Percentiles rank a stretch among this genome's conserved stretches.
Evolutionary conservation across 495 filamentous ascomycete genomes (phyloP).

Genomic region (Talaromyces adpressus): DNA sequence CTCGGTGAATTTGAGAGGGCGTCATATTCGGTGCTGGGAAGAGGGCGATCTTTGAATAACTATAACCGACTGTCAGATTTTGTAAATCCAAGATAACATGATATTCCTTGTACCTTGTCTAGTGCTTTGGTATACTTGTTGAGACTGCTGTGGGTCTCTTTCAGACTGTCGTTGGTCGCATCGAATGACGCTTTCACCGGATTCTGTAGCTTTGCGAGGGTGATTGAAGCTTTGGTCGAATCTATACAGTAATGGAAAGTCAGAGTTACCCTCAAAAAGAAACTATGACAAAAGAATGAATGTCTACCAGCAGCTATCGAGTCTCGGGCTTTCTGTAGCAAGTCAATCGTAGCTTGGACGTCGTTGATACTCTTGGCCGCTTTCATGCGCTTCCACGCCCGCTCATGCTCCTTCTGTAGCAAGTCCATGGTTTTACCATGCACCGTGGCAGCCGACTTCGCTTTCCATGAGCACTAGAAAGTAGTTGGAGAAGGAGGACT

Average conservation of each 20-base stretch:
- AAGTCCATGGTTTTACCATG: slow-evolving; percentile 49
- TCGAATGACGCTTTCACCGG: slow-evolving; percentile 74
- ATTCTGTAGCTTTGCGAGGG: slow-evolving; percentile 76
- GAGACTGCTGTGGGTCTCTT: slow-evolving; percentile 67
- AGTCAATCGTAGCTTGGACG: slow-evolving; percentile 73
- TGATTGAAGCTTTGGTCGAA: slow-evolving; percentile 59
- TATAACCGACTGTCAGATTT: slow-evolving; percentile 17
- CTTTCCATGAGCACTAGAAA: background rate
- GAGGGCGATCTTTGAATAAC: slow-evolving; percentile 70
- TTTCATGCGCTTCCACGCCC: slow-evolving; percentile 62
- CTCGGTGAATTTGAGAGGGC: slow-evolving; percentile 66
- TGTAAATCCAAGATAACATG: background rate
- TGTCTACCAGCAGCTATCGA: slow-evolving; percentile 57
- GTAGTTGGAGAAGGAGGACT: background rate
- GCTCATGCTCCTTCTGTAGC: slow-evolving; percentile 66
- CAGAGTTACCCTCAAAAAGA: background rate
- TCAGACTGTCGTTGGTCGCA: slow-evolving; percentile 67
- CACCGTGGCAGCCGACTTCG: background rate
- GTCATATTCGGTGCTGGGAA: slow-evolving; percentile 73
- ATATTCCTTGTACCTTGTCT: slow-evolving; percentile 56
- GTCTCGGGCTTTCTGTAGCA: slow-evolving; percentile 65
- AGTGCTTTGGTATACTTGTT: slow-evolving; percentile 76
- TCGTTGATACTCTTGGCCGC: slow-evolving; percentile 61
- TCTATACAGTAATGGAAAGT: slow-evolving; percentile 37
- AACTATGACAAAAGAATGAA: background rate